A percentile compares a stretch with the other conserved stretches of the same genome.
These are phyloP conservation scores for Lentithecium fluviatile DNA, from an alignment of 495 filamentous ascomycete species.

Conservation along the genomic window DNA sequence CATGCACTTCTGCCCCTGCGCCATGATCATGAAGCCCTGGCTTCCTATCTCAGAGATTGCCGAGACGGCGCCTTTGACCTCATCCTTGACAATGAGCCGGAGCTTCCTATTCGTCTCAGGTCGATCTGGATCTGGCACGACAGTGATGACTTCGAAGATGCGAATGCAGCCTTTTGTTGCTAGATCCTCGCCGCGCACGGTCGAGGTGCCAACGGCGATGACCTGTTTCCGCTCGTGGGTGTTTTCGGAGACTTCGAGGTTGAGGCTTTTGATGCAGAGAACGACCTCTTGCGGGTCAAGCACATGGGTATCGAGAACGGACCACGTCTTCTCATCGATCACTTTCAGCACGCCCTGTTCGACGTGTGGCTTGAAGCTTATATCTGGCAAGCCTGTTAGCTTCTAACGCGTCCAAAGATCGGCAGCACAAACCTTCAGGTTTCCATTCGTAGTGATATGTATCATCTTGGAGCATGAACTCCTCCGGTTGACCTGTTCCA, in stretches of 20 bases:
- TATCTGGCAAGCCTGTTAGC: conserved; percentile 39
- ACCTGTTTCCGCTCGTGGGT: conserved; percentile 81
- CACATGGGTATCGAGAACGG: conserved; percentile 64
- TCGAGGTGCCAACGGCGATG: conserved; percentile 79
- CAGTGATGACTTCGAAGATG: conserved; percentile 86
- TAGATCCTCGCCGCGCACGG: conserved; percentile 83
- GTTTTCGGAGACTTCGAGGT: conserved; percentile 84
- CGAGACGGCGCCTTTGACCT: conserved; percentile 91
- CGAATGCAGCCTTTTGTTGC: conserved; percentile 81
- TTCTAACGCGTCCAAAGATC: not conserved
- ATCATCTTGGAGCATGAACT: conserved; percentile 79
- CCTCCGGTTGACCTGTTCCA: conserved; percentile 61
- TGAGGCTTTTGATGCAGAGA: conserved; percentile 76
- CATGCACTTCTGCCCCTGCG: conserved; percentile 97
- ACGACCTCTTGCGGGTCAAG: conserved; percentile 69
- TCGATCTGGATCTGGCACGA: conserved; percentile 81
- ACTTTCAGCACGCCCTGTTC: conserved; percentile 70
- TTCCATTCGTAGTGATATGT: conserved; percentile 80
- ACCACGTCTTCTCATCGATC: conserved; percentile 70
- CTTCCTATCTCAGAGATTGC: conserved; percentile 83
- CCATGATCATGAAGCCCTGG: conserved; percentile 85
- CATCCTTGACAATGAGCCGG: conserved; percentile 83
- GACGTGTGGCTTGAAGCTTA: conserved; percentile 63
- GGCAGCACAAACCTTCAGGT: conserved; percentile 55
- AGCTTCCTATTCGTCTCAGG: conserved; percentile 82